Evolutionary conservation across 352 stramenopile species (phyloP), one percentile per base, ranked within the genome.

Genomic region (Globisporangium iwayamae): DNA sequence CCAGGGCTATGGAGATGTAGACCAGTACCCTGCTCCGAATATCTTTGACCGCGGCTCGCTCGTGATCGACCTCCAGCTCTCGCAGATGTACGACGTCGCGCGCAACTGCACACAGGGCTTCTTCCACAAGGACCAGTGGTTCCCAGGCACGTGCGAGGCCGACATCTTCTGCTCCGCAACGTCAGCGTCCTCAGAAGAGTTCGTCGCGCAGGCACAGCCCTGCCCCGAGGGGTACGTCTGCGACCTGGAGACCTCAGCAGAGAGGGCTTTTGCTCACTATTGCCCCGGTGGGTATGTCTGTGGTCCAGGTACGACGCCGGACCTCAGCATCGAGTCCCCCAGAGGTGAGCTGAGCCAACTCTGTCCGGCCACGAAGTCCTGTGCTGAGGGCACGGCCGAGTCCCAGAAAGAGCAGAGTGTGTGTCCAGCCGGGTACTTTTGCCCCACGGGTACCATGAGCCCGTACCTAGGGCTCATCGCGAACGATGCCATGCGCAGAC

Each of bases 61-160:
- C 4, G 85, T 72, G 45, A 96, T 98, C 36, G 85, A 98, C 57
- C 64, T 98, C 0, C 81, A 83, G 0, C 70, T 96, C 10, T 85
- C 90, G 7, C 84, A 91, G 32, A 76, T 83, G 22, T 98, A 86
- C 55, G 86, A 98, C 56, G 72, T 76, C 3, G 73, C 83, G 4
- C 96, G 94, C 46, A 98, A 99, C 67, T 99, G 97, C 69, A 98
- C 94, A 2, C 84, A 83, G 28, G 96, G 97, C 0, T 97, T 98
- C 46, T 91, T 91, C 38, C 76, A 89, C 47, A 63, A 86, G 28
- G 89, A 93, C 28, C 79, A 96, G 68, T 98, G 95, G 86, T 98
- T 98, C 63, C 89, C 89, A 14, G 97, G 97, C 2, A 98, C 95
- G 16, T 99, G 97, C 63, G 97, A 99, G 70, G 96, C 93, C 10